Evolutionary conservation across 2,329 filamentous ascomycete genomes (phyloP).

Genomic region (Elsinoe ampelina): DNA sequence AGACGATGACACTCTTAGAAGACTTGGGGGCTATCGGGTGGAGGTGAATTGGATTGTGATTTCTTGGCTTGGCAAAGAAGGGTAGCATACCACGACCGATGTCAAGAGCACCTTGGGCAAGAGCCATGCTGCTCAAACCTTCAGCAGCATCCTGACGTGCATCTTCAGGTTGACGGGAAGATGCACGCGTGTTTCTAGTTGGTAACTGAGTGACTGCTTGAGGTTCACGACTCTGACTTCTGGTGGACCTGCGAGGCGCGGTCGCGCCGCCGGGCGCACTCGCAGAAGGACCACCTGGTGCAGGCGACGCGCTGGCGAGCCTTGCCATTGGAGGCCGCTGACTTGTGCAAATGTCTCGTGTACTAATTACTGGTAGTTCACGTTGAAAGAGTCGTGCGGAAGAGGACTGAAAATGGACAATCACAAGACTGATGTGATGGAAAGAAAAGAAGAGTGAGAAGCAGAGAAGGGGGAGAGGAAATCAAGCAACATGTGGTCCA

Average conservation of each 20-base stretch:
- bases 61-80: not conserved
- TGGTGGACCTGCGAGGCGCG: constrained; percentile 1
- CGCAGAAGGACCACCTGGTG: not conserved
- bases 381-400: not conserved
- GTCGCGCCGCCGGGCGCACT: not conserved
- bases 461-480: not conserved
- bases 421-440: not conserved
- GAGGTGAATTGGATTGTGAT: no score
- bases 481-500: not conserved
- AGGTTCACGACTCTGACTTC: constrained; percentile 6
- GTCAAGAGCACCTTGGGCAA: not conserved
- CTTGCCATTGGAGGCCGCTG: not conserved
- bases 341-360: not conserved
- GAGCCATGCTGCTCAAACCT: constrained; percentile 1
- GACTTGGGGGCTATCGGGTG: no score
- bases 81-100: not conserved
- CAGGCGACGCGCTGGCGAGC: not conserved
- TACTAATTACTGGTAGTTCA: no score
- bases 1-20: no score
- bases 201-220: not conserved
- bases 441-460: not conserved
- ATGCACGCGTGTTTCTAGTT: not conserved
- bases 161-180: constrained; percentile 2
- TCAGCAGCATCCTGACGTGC: not conserved
- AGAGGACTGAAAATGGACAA: not conserved